These are phyloP conservation scores for Mollisiaceae sp. DNA, from an alignment of 2,329 filamentous ascomycete species.

Conservation along the genomic window DNA sequence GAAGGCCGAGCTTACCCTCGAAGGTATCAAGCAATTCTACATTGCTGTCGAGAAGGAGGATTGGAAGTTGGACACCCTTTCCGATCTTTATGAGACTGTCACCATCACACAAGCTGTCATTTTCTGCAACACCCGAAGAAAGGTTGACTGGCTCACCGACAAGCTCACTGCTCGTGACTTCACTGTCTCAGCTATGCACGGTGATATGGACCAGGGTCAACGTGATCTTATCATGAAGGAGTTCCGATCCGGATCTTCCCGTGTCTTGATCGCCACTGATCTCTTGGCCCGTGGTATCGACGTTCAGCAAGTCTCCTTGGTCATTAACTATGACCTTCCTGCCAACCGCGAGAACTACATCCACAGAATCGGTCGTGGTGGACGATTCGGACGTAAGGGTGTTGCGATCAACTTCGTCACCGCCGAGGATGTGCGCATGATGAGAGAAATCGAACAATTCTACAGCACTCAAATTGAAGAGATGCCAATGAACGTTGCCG, in stretches of 20 bases:
- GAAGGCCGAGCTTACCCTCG: conserved; percentile 98
- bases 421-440: conserved; percentile 98
- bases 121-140: conserved; percentile 99
- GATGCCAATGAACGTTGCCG: conserved; percentile 96
- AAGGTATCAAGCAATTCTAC: conserved; percentile 99
- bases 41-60: conserved; percentile 99
- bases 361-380: conserved; percentile 98
- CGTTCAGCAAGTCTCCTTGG: conserved; percentile 98
- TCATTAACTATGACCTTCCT: conserved; percentile 99
- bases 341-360: conserved; percentile 99
- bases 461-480: conserved; percentile 99
- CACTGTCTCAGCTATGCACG: conserved; percentile 99
- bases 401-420: conserved; percentile 99
- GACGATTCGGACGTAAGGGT: conserved; percentile 99
- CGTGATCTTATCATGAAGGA: conserved; percentile 99
- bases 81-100: conserved; percentile 98
- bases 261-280: conserved; percentile 98
- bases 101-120: conserved; percentile 99
- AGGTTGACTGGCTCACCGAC: conserved; percentile 99
- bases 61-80: conserved; percentile 99
- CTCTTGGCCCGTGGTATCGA: conserved; percentile 99
- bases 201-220: conserved; percentile 98
- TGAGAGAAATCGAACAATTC: conserved; percentile 99
- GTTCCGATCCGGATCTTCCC: conserved; percentile 97
- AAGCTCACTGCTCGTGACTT: conserved; percentile 99